Conservation (phyloP, 495 filamentous ascomycete species). For the Bryoglossum gracile region DNA sequence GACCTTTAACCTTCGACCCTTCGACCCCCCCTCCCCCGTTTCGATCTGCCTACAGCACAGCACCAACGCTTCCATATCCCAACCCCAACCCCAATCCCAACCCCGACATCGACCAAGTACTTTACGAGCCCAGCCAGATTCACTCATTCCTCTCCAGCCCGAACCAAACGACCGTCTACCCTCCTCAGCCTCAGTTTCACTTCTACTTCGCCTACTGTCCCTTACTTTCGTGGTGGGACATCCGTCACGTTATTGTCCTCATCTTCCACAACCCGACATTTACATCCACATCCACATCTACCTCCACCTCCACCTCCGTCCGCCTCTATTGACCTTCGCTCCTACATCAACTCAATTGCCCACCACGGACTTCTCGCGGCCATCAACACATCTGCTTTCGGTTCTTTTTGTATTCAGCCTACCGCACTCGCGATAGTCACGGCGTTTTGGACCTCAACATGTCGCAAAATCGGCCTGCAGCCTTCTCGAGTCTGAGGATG, state of each 20-base stretch:
- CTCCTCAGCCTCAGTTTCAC: conserved; percentile 13
- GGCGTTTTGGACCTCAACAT: conserved; percentile 36
- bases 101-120: no score
- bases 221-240: conserved; percentile 14
- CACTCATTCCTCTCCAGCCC: conserved; percentile 10
- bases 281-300: conserved; percentile 7
- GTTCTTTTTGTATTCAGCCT: conserved; percentile 42
- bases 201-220: conserved; percentile 6
- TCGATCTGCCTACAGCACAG: no score
- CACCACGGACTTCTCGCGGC: conserved; percentile 46
- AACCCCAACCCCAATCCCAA: conserved; percentile 8
- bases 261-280: conserved; percentile 3
- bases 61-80: no score
- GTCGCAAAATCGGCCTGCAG: conserved; percentile 68
- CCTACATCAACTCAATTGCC: conserved; percentile 31
- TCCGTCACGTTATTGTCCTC: conserved; percentile 20
- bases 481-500: conserved; percentile 73
- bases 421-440: conserved; percentile 30
- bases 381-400: conserved; percentile 29
- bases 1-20: conserved; percentile 3
- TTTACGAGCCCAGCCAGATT: no score
- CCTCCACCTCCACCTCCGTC: no score
- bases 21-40: conserved; percentile 2
- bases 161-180: background rate
- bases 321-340: conserved; percentile 7